Evolutionary conservation across 495 filamentous ascomycete genomes (phyloP).

Genomic region (Baudoinia panamericana): DNA sequence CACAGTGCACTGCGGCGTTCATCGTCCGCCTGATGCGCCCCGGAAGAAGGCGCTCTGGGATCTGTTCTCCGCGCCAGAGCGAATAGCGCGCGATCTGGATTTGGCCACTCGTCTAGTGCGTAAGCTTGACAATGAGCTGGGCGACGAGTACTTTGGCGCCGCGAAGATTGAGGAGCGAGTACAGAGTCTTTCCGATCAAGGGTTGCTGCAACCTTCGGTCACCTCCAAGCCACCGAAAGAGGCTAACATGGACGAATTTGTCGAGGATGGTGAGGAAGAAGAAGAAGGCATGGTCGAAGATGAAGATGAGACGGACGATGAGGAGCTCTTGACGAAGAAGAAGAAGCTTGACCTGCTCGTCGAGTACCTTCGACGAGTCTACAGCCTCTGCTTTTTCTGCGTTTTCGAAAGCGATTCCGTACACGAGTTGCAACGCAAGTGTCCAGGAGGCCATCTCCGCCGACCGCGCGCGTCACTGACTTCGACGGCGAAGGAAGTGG

Average conservation of each 20-base stretch:
- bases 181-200: slow-evolving; percentile 59
- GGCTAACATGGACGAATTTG: slow-evolving; percentile 41
- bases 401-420: slow-evolving; percentile 96
- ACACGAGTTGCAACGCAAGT: slow-evolving; percentile 89
- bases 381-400: slow-evolving; percentile 99
- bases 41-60: slow-evolving; percentile 97
- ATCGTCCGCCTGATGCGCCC: slow-evolving; percentile 70
- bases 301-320: slow-evolving; percentile 81
- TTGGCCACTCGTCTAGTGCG: slow-evolving; percentile 60
- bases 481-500: slow-evolving; percentile 69
- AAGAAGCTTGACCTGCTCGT: slow-evolving; percentile 93
- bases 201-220: slow-evolving; percentile 56
- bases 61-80: slow-evolving; percentile 78
- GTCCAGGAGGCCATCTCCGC: slow-evolving; percentile 88
- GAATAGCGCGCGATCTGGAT: slow-evolving; percentile 72
- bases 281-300: slow-evolving; percentile 63
- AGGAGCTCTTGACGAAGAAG: slow-evolving; percentile 80
- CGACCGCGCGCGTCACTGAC: slow-evolving; percentile 74
- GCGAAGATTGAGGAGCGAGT: slow-evolving; percentile 74
- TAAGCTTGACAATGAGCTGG: slow-evolving; percentile 73
- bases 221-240: slow-evolving; percentile 44
- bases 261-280: slow-evolving; percentile 50
- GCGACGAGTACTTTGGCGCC: slow-evolving; percentile 49
- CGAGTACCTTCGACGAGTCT: slow-evolving; percentile 89
- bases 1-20: slow-evolving; percentile 90